Percentiles rank a stretch among this genome's conserved stretches.
Evolutionary conservation across 1,139 yeast species (phyloP).

Genomic region (Yamadazyma songkhlaensis): DNA sequence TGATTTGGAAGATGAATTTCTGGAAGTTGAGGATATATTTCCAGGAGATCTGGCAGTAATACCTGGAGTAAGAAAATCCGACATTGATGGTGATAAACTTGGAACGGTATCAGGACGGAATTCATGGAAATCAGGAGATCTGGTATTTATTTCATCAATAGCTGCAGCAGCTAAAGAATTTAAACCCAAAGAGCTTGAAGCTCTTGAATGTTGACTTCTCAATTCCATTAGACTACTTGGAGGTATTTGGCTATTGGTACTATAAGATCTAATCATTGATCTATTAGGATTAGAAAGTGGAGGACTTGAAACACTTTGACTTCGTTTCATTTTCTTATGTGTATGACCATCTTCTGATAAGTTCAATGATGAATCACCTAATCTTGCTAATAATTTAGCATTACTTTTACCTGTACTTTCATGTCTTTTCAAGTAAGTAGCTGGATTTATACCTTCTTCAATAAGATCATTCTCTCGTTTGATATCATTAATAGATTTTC

Average conservation of each 20-base stretch:
- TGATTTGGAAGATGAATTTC: slow-evolving; percentile 2
- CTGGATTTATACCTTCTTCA: slow-evolving; percentile 49
- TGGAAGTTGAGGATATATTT: slow-evolving; percentile 6
- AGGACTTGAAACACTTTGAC: slow-evolving; percentile 12
- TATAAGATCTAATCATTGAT: slow-evolving; percentile 16
- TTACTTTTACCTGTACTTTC: slow-evolving; percentile 11
- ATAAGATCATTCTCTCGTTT: slow-evolving; percentile 48
- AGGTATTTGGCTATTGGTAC: slow-evolving; percentile 13
- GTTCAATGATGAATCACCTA: slow-evolving; percentile 16
- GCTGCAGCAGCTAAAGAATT: slow-evolving; percentile 33
- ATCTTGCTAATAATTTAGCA: slow-evolving; percentile 13
- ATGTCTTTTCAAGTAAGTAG: slow-evolving; percentile 13
- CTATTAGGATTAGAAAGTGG: slow-evolving; percentile 3
- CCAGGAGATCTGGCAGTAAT: slow-evolving; percentile 10
- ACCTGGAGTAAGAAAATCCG: slow-evolving; percentile 17
- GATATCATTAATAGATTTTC: slow-evolving; percentile 47
- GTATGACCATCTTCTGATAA: slow-evolving; percentile 6
- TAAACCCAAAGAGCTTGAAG: slow-evolving; percentile 11
- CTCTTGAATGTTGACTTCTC: slow-evolving; percentile 8
- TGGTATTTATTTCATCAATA: slow-evolving; percentile 21
- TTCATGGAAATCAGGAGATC: slow-evolving; percentile 15
- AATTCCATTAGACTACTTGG: slow-evolving; percentile 6
- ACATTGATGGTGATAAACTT: slow-evolving; percentile 18
- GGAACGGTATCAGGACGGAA: slow-evolving; percentile 7
- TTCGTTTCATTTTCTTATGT: slow-evolving; percentile 12